These are phyloP conservation scores for Echinosophora koreensis DNA, from an alignment of 306 rosid genomes.

Conservation along the genomic window DNA sequence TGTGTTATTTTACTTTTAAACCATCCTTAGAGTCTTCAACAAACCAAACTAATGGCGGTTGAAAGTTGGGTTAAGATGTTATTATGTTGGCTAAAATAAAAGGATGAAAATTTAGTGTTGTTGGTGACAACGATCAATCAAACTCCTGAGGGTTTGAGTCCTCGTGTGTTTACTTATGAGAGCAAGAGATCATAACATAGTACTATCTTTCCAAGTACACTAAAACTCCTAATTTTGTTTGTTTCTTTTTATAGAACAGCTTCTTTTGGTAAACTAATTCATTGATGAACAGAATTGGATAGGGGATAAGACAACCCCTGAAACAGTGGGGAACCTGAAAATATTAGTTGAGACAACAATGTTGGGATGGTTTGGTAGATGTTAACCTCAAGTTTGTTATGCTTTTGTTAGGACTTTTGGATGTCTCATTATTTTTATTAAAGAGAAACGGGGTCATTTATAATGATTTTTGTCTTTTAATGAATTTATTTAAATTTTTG, in stretches of 20 bases:
- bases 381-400: not conserved
- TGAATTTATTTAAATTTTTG: slow-evolving; percentile 18
- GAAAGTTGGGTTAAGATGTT: not conserved
- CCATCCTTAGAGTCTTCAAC: not conserved
- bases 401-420: not conserved
- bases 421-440: not conserved
- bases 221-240: not conserved
- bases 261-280: not conserved
- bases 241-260: not conserved
- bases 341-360: not conserved
- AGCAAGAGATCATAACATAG: not conserved
- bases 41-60: not conserved
- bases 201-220: not conserved
- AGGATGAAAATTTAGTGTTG: not conserved
- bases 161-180: not conserved
- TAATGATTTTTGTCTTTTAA: slow-evolving; percentile 16
- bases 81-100: not conserved
- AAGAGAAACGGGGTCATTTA: not conserved
- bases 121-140: not conserved
- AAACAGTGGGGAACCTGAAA: not conserved
- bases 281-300: not conserved
- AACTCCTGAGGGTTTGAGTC: not conserved
- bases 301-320: slow-evolving; percentile 14
- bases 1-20: not conserved
- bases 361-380: not conserved